Evolutionary conservation across 805 yeast species (phyloP), one percentile per base, ranked within the genome.

Genomic region (Candida hungchunana): DNA sequence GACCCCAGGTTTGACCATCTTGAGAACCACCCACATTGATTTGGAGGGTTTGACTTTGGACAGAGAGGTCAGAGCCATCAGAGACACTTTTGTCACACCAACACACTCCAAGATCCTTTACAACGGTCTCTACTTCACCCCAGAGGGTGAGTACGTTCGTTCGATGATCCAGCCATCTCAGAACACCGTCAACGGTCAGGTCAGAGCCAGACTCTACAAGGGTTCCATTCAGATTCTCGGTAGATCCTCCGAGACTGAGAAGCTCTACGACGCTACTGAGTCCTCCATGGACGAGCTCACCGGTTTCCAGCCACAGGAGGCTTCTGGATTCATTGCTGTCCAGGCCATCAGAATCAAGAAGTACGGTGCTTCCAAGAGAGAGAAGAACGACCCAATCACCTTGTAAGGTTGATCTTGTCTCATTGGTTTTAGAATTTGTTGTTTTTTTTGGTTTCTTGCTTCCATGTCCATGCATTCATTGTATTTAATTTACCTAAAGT

Each of bases 211-310:
- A 59, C 79, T 82, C 48, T 93, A 90, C 80, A 93, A 93, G 76
- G 98, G 98, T 53, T 69, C 79, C 46, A 66, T 87, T 50, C 67
- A 71, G 39, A 77, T 90, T 50, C 75, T 89, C 59, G 98, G 98
- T 62, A 87, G 98, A 76, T 88, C 81, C 44, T 87, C 96, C 18
- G 82, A 82, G 47, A 88, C 97, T 43, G 98, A 93, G 71, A 90
- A 88, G 70, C 77, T 93, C 52, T 93, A 93, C 66, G 97, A 93
- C 63, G 96, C 96, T 48, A 87, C 96, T 37, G 97, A 90, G 66
- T 89, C 97, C 12, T 90, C 97, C 10, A 93, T 93, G 98, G 98
- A 93, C 67, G 98, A 93, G 70, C 79, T 93, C 58, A 88, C 97
- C 40, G 98, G 96, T 42, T 93, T 93, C 75, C 82, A 85, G 56